Conservation (phyloP, 345 rosid genomes). For the Gynandropsis gynandra region DNA sequence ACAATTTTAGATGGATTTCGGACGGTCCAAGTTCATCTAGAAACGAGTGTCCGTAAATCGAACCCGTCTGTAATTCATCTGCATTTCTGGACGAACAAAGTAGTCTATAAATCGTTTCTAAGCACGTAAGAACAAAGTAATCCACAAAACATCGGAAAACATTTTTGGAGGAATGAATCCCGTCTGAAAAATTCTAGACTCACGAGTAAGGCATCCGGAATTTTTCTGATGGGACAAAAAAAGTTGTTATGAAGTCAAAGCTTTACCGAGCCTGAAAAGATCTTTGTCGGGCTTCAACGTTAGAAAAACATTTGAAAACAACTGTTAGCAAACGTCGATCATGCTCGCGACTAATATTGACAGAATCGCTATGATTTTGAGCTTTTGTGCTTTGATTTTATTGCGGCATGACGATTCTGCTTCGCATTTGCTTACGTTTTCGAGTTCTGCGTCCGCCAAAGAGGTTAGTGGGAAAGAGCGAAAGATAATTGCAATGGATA, state of each 20-base stretch:
- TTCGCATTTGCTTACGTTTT: slow-evolving; percentile 13
- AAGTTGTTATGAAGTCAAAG: slow-evolving; percentile 38
- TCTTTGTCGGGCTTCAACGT: slow-evolving; percentile 25
- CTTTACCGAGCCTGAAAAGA: slow-evolving; percentile 22
- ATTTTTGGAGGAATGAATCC: too few species aligned
- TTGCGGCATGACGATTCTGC: slow-evolving; percentile 18
- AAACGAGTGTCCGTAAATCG: too few species aligned
- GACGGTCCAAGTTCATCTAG: too few species aligned
- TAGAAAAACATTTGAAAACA: slow-evolving; percentile 14
- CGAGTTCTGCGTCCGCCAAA: not conserved
- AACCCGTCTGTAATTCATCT: too few species aligned
- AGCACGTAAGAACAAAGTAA: too few species aligned
- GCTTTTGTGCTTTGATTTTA: slow-evolving; percentile 19
- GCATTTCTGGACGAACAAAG: too few species aligned
- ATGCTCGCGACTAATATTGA: slow-evolving; percentile 30
- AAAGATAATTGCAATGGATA: slow-evolving; percentile 8
- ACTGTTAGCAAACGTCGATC: slow-evolving; percentile 31
- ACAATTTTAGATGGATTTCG: too few species aligned
- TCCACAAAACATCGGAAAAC: too few species aligned
- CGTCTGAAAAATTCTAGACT: too few species aligned
- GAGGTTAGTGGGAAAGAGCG: slow-evolving; percentile 14
- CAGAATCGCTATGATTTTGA: slow-evolving; percentile 28
- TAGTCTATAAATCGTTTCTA: too few species aligned
- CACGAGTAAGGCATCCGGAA: too few species aligned
- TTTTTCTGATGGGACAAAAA: too few species aligned